Evolutionary conservation across 345 rosid genomes (phyloP), one percentile per base, ranked within the genome.

Genomic region (Gossypium sturtianum): DNA sequence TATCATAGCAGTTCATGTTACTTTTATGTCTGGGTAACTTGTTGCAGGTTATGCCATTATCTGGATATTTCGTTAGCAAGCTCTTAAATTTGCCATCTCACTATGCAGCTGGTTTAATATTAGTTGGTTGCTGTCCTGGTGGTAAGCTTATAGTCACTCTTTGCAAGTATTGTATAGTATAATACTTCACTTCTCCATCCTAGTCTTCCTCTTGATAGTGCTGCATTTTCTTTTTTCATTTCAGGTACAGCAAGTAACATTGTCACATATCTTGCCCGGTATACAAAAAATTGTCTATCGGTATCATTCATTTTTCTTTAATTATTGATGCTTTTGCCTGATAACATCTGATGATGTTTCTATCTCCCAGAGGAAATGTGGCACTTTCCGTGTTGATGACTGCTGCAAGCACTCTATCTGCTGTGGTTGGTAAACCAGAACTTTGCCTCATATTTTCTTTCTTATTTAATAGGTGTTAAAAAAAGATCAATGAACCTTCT

Each of bases 231-330:
- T 5, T 34, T 47, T 60, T 27, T 82, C 43, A n/a, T 73, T 84
- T 74, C 89, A 94, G 97, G 98, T 64, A 94, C 97, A 2, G 97
- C 95, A 45, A 94, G 98, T 86, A 94, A 94, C 76, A 92, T 94
- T 29, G 93, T 92, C 73, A 90, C 97, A 0, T 92, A 89, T 75
- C 84, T 94, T 80, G 91, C 97, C 53, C 87, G 92, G 97, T 90
- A 68, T 68, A 82, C 70, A 75, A 75, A 75, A 75, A 72, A 68
- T 25, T 44, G 11, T 11, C 34, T 52, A 58, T 75, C 12, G 20
- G 27, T 59, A 23, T 78, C 34, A 17, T 66, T 23, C 15, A n/a
- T 80, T 66, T 66, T 72, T 71, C 54, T 22, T 15, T 22, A 34
- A 60, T 78, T 76, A 6, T 74, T 66, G 23, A 13, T 38, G 27